These are phyloP conservation scores for Fusarium nygamai DNA, from an alignment of 2,329 filamentous ascomycete species.

Conservation along the genomic window DNA sequence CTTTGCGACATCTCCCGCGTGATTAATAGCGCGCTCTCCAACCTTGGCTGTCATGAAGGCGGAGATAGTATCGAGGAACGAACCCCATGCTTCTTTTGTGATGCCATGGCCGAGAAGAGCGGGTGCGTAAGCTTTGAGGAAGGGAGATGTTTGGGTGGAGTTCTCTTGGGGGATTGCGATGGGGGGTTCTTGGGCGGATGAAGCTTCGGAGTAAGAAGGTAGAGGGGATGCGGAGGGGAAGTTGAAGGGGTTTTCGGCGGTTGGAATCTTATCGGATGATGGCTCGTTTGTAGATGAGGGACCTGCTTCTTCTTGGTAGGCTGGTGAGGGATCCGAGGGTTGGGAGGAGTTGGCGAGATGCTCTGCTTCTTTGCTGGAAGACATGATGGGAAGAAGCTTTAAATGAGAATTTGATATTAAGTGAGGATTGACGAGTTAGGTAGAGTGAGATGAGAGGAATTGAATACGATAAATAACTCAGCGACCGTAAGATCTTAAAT, in stretches of 20 bases:
- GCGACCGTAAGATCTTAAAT: constrained; percentile 9
- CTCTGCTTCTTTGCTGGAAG: constrained; percentile 23
- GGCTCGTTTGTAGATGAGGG: background rate
- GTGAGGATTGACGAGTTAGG: too few relatives aligned
- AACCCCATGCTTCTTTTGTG: constrained; percentile 47
- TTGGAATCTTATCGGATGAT: constrained; percentile 36
- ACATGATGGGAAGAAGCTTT: background rate
- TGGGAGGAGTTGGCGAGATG: constrained; percentile 5
- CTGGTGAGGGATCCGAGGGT: background rate
- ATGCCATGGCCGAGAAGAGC: constrained; percentile 52
- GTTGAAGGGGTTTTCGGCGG: constrained; percentile 51
- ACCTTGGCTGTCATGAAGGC: constrained; percentile 58
- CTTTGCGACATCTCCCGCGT: constrained; percentile 54
- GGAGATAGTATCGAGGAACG: constrained; percentile 53
- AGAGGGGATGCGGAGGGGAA: constrained; percentile 49
- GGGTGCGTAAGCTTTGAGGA: constrained; percentile 52
- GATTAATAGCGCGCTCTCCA: constrained; percentile 54
- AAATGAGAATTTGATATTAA: background rate
- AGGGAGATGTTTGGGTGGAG: constrained; percentile 49
- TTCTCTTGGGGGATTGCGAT: constrained; percentile 55
- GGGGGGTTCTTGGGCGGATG: constrained; percentile 38
- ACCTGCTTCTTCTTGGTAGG: background rate
- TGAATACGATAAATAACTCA: background rate
- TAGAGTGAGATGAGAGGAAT: background rate
- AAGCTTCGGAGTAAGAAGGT: constrained; percentile 45